These are phyloP conservation scores for Debaryomyces psychrophilus DNA, from an alignment of 1,139 yeast species.

Conservation along the genomic window DNA sequence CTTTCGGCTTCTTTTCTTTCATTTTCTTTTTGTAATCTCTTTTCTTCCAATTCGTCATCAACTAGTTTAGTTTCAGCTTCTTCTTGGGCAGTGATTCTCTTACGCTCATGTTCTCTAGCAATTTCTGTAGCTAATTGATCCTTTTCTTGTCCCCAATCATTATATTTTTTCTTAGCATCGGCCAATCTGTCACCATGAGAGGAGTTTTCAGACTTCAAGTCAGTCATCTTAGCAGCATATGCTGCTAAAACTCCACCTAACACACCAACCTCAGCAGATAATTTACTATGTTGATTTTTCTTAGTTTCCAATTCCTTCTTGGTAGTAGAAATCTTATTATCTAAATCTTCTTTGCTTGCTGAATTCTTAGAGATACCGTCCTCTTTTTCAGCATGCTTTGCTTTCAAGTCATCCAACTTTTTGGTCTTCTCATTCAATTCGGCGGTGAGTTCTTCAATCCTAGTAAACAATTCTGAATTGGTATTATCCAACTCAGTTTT, in stretches of 20 bases:
- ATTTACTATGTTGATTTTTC: conserved; percentile 38
- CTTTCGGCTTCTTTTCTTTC: conserved; percentile 33
- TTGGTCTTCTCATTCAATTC: conserved; percentile 43
- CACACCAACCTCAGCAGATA: conserved; percentile 49
- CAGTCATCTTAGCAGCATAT: conserved; percentile 47
- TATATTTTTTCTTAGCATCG: conserved; percentile 45
- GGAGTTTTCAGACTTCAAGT: conserved; percentile 43
- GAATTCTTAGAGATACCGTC: conserved; percentile 39
- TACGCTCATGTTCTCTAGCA: conserved; percentile 48
- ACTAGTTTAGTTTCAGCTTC: conserved; percentile 51
- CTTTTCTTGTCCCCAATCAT: conserved; percentile 50
- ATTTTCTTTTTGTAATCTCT: conserved; percentile 40
- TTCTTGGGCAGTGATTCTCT: conserved; percentile 50
- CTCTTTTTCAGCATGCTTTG: conserved; percentile 43
- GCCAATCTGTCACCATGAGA: conserved; percentile 39
- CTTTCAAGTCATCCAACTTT: conserved; percentile 45
- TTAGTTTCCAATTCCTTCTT: conserved; percentile 41
- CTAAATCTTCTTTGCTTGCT: conserved; percentile 45
- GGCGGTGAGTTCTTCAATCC: conserved; percentile 47
- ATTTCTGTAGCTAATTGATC: conserved; percentile 40
- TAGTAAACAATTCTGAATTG: conserved; percentile 46
- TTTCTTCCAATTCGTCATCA: conserved; percentile 50
- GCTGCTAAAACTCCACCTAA: conserved; percentile 48
- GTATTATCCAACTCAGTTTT: conserved; percentile 44
- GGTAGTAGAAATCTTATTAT: conserved; percentile 37